phyloP scores from a whole-genome alignment of 2,329 filamentous ascomycete species.

The Ascochyta clinopodiicola region DNA sequence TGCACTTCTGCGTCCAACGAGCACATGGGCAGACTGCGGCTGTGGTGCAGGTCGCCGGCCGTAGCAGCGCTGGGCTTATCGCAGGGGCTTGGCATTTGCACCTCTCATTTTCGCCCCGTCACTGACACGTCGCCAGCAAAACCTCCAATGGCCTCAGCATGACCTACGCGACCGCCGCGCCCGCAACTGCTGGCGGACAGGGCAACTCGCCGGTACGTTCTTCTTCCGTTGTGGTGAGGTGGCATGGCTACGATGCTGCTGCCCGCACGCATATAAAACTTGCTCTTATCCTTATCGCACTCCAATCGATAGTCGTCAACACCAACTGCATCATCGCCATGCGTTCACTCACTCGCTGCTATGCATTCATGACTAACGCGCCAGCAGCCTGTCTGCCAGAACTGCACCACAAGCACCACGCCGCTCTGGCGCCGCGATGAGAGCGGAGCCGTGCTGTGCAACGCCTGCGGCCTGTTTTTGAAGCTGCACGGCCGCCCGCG shows the following conservation, averaged over 20 bases:
- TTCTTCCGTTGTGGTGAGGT: conserved; percentile 29
- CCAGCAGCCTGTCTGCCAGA: conserved; percentile 90
- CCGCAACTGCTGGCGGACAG: conserved; percentile 69
- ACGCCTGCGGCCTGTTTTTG: conserved; percentile 95
- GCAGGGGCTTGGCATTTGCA: conserved; percentile 37
- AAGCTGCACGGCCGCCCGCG: conserved; percentile 94
- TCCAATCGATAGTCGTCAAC: conserved; percentile 44
- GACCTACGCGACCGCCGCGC: conserved; percentile 68
- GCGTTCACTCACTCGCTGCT: conserved; percentile 6
- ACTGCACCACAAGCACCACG: conserved; percentile 94
- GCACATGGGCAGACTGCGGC: conserved; percentile 13
- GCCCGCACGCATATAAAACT: conserved; percentile 26
- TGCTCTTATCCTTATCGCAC: conserved; percentile 56
- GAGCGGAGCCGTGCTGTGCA: conserved; percentile 93
- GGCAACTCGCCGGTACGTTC: conserved; percentile 63
- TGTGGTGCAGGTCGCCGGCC: conserved; percentile 22
- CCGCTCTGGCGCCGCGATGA: conserved; percentile 98
- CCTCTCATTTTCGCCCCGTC: conserved; percentile 40
- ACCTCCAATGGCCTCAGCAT: conserved; percentile 60
- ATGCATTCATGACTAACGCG: conserved; percentile 4
- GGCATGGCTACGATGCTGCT: conserved; percentile 46
- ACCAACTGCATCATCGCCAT: conserved; percentile 14
- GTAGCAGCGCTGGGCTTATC: conserved; percentile 39
- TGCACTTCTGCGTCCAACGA: conserved; percentile 17
- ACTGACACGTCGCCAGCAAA: conserved; percentile 41